Base-by-base conservation (phyloP, 2,329 filamentous ascomycete genomes). In the Ophiocordyceps sinensis region DNA sequence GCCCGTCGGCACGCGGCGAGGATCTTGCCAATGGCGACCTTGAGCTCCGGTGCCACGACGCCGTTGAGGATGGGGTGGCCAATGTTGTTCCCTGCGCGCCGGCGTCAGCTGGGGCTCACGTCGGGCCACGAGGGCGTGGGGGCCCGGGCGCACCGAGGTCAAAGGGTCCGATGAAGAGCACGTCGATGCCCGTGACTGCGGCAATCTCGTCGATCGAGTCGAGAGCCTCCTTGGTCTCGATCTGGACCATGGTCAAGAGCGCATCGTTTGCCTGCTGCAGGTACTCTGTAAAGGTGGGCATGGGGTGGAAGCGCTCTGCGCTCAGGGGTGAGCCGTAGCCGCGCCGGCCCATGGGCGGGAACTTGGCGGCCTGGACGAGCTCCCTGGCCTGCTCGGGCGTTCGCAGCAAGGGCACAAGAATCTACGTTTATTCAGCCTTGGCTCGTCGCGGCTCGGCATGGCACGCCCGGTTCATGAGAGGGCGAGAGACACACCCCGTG, bases 91-190 rank as follows among this genome's bases (percentile, higher is more conserved):
- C 71, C 63, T 66, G 17, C 30, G 9, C 2, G 15, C 5, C 7
- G 15, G 12, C n/a, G 21, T 39, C 28, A 50, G 48, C 31, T 34
- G 14, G 34, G 12, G 30, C 19, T 13, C 32, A 38, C 15, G 12
- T 7, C 28, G n/a, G 10, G 28, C 8, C 35, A 38, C 26, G 23
- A 13, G 8, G 10, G 6, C 12, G 23, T 23, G 7, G n/a, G 4
- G 13, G 13, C 7, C 8, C 15, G 8, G 6, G 31, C 47, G 36
- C 45, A 50, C 73, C 79, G 40, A 82, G 64, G 50, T 82, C 77
- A 52, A 79, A 81, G 2, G 78, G 77, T 0, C 78, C 78, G 37
- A 82, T 67, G 52, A 80, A 81, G 21, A 82, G 58, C 5, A 77
- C 68, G 45, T 82, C 78, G 19, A 82, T 63, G 4, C 74, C 74